Evolutionary conservation across 805 yeast genomes (phyloP).

Genomic region (Pichia manshurica): DNA sequence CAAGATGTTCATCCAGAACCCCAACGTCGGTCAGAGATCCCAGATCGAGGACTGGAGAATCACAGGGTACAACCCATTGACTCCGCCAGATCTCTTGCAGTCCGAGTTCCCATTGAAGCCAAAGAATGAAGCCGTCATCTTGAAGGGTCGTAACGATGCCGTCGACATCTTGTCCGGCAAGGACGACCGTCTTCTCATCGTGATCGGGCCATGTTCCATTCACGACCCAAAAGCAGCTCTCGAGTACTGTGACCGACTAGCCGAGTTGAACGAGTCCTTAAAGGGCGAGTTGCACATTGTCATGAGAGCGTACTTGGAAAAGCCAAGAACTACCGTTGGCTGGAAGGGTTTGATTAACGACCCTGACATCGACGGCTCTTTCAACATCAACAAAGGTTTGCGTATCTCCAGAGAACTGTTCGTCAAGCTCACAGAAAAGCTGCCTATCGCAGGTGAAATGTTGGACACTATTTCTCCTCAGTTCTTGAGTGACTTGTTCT

Average conservation of each 20-base stretch:
- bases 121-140: conserved; percentile 54
- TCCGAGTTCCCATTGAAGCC: conserved; percentile 71
- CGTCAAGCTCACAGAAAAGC: conserved; percentile 71
- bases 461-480: conserved; percentile 97
- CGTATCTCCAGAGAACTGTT: conserved; percentile 82
- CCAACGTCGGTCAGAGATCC: conserved; percentile 75
- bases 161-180: conserved; percentile 67
- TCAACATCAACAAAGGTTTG: conserved; percentile 92
- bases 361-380: conserved; percentile 89
- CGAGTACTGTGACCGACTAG: conserved; percentile 72
- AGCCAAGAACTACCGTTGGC: conserved; percentile 98
- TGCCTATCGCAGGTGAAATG: conserved; percentile 97
- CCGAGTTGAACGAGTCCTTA: conserved; percentile 52
- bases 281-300: conserved; percentile 75
- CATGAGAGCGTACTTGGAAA: conserved; percentile 97
- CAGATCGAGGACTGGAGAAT: conserved; percentile 75
- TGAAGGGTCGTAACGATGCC: conserved; percentile 72
- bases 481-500: conserved; percentile 85
- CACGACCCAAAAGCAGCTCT: conserved; percentile 91
- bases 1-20: conserved; percentile 78
- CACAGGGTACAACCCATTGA: conserved; percentile 87
- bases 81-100: conserved; percentile 92
- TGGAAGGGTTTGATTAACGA: conserved; percentile 98
- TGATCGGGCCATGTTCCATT: conserved; percentile 95
- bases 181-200: conserved; percentile 82